Evolutionary conservation across 768 basidiomycete species (phyloP).

Genomic region (Dacryopinax spathularia): DNA sequence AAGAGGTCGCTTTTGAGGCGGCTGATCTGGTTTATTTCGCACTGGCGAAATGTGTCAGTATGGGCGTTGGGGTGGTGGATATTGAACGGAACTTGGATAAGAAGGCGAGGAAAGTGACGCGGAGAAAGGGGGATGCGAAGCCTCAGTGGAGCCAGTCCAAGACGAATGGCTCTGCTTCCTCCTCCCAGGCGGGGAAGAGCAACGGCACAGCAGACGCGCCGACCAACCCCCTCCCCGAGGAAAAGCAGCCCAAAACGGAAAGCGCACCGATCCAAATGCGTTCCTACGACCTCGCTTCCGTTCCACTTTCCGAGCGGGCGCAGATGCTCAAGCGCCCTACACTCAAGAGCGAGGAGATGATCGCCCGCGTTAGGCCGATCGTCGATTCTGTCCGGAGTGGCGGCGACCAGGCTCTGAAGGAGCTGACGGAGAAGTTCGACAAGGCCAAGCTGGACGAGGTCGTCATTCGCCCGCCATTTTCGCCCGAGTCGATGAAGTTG

Average conservation of each 20-base stretch:
- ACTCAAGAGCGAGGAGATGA: slow-evolving; percentile 74
- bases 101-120: slow-evolving; percentile 74
- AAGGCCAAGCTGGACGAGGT: slow-evolving; percentile 56
- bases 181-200: slow-evolving; percentile 11
- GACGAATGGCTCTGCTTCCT: slow-evolving; percentile 21
- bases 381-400: slow-evolving; percentile 69
- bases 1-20: slow-evolving; percentile 85
- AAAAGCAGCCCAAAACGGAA: slow-evolving; percentile 15
- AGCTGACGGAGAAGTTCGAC: slow-evolving; percentile 89
- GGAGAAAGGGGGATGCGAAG: slow-evolving; percentile 86
- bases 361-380: slow-evolving; percentile 85
- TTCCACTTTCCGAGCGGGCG: slow-evolving; percentile 40
- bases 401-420: slow-evolving; percentile 76
- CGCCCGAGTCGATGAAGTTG: slow-evolving; percentile 46
- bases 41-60: slow-evolving; percentile 65
- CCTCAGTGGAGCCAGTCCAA: slow-evolving; percentile 44
- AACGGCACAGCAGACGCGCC: slow-evolving; percentile 17
- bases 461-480: slow-evolving; percentile 65
- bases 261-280: slow-evolving; percentile 63
- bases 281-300: slow-evolving; percentile 42
- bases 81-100: slow-evolving; percentile 70
- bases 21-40: slow-evolving; percentile 92
- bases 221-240: slow-evolving; percentile 9
- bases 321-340: slow-evolving; percentile 77
- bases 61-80: slow-evolving; percentile 69